Evolutionary conservation across 2,329 filamentous ascomycete genomes (phyloP).

Genomic region (Mycosphaerella sp.): DNA sequence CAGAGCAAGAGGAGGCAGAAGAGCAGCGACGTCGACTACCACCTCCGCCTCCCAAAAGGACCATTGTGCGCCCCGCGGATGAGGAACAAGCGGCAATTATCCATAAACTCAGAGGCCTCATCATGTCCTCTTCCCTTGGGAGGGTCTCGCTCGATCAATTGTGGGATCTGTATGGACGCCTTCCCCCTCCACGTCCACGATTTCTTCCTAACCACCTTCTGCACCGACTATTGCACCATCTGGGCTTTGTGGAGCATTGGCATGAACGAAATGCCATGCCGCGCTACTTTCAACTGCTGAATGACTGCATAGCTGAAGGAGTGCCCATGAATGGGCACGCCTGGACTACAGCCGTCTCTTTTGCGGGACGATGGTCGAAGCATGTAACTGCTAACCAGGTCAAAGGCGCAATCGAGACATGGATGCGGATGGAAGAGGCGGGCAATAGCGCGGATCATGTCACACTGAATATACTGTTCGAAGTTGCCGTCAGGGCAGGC

Average conservation of each 20-base stretch:
- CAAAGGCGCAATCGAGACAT: conserved; percentile 66
- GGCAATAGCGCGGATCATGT: conserved; percentile 61
- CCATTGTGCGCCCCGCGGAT: conserved; percentile 16
- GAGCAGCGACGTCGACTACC: conserved; percentile 6
- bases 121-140: conserved; percentile 10
- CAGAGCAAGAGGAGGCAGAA: conserved; percentile 24
- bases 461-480: conserved; percentile 93
- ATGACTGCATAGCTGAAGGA: conserved; percentile 71
- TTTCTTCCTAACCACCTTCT: conserved; percentile 50
- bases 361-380: conserved; percentile 66
- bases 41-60: conserved; percentile 9
- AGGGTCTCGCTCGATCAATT: conserved; percentile 33
- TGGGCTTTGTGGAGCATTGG: conserved; percentile 54
- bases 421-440: conserved; percentile 83
- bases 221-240: conserved; percentile 58
- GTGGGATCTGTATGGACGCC: conserved; percentile 48
- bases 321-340: conserved; percentile 62
- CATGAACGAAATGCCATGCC: conserved; percentile 60
- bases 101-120: conserved; percentile 17
- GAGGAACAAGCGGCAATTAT: conserved; percentile 16
- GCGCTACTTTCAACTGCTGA: conserved; percentile 74
- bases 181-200: conserved; percentile 50
- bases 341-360: conserved; percentile 80
- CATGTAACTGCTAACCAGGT: conserved; percentile 54
- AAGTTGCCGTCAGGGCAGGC: conserved; percentile 76